Base-by-base conservation (phyloP, 352 stramenopile genomes). In the Globisporangium cederbergense region DNA sequence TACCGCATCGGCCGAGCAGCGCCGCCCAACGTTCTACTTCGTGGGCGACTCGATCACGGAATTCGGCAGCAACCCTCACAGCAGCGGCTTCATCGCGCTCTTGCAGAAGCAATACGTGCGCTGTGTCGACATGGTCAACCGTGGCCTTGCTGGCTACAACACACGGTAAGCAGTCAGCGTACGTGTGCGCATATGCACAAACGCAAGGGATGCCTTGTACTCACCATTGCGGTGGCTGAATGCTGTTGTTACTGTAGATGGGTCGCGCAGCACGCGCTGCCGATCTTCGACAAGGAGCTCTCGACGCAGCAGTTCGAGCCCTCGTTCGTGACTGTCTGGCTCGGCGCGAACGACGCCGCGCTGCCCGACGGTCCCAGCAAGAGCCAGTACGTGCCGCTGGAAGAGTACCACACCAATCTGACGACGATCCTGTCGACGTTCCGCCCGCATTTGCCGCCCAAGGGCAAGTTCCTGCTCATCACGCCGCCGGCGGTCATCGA, bases 31-130 rank as follows among this genome's bases (percentile, higher is more conserved):
- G 45, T 60, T 89, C 40, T 66, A 84, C 16, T 72, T 89, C 9
- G 38, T 80, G 16, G 83, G 83, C 16, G 84, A 93, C 70, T 93
- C 84, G 30, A 78, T 90, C 71, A 92, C 83, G 38, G 66, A 90
- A 65, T 63, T 73, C 30, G 80, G 74, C 6, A 73, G 66, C 28
- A 60, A 83, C 32, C 69, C 62, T 16, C 56, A 73, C 30, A 59
- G 68, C 46, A 64, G 67, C 51, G 84, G 83, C 16, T 93, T 77
- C 71, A 71, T 73, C 42, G 43, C 66, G 5, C 69, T 84, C 20
- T 65, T 93, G 49, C 72, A 80, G 43, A 40, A 81, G 14, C 66
- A 75, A 34, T 88, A 80, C 55, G 60, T 85, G 25, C 81, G 80
- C 25, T 85, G 72, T 42, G 65, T 74, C 9, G 80, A 93, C 71